These are phyloP conservation scores for Starmerella vitae DNA, from an alignment of 805 yeast genomes.

Conservation along the genomic window DNA sequence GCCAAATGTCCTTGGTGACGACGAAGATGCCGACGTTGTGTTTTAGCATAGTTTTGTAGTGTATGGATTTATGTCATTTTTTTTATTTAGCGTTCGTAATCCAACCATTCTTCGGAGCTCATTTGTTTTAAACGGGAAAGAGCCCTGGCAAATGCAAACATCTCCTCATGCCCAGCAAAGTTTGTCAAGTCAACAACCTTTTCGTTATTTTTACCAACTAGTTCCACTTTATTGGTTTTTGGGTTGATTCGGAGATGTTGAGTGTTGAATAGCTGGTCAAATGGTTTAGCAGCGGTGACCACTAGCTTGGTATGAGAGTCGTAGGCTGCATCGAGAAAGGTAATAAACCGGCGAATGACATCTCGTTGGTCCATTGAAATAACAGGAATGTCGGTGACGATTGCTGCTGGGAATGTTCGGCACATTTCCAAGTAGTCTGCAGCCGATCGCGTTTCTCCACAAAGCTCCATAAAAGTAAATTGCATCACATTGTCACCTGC, in stretches of 20 bases:
- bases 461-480: constrained; percentile 71
- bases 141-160: constrained; percentile 94
- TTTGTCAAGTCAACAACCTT: constrained; percentile 29
- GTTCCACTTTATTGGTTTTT: constrained; percentile 18
- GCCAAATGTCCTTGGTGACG: constrained; percentile 4
- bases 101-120: constrained; percentile 79
- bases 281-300: constrained; percentile 78
- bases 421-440: constrained; percentile 89
- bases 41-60: constrained; percentile 5
- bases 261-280: constrained; percentile 73
- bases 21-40: constrained; percentile 19
- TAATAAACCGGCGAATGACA: constrained; percentile 78
- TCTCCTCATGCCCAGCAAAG: constrained; percentile 86
- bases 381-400: constrained; percentile 88
- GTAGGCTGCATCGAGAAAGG: constrained; percentile 89
- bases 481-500: constrained; percentile 76
- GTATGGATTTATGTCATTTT: too few species aligned
- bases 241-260: constrained; percentile 35
- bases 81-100: constrained; percentile 10
- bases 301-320: constrained; percentile 81
- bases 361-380: constrained; percentile 68
- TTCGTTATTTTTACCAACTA: constrained; percentile 33
- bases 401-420: constrained; percentile 54
- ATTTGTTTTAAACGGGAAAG: constrained; percentile 80
- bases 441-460: constrained; percentile 80